A percentile compares a stretch with the other conserved stretches of the same genome.
phyloP scores from a whole-genome alignment of 2,329 filamentous ascomycete genomes.

The Penicillium psychrosexuale region DNA sequence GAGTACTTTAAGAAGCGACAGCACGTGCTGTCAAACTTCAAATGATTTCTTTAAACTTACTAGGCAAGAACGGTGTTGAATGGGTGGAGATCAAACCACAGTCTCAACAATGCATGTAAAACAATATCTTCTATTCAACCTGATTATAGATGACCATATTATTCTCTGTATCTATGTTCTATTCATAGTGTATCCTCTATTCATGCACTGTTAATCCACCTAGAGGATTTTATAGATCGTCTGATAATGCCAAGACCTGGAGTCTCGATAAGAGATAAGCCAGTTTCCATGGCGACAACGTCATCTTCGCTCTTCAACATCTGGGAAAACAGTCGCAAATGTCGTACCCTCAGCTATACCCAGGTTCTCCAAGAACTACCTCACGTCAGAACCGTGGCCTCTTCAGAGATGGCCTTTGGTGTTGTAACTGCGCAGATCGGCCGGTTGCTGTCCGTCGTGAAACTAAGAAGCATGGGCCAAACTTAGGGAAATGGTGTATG shows the following conservation, averaged over 20 bases:
- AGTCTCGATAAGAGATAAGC: constrained; percentile 6
- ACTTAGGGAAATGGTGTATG: constrained; percentile 55
- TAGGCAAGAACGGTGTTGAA: neutral
- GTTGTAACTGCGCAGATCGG: constrained; percentile 56
- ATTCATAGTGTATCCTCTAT: neutral
- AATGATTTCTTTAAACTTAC: neutral
- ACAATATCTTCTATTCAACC: neutral
- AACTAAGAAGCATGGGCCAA: constrained; percentile 56
- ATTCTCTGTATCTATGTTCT: neutral
- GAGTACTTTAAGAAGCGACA: neutral
- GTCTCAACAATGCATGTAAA: neutral
- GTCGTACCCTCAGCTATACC: constrained; percentile 24
- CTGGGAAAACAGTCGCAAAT: constrained; percentile 20
- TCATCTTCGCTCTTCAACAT: neutral
- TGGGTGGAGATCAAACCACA: neutral
- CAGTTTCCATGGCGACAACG: constrained; percentile 7
- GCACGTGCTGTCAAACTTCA: neutral
- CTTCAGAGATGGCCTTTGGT: constrained; percentile 48
- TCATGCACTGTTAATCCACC: neutral
- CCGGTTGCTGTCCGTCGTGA: constrained; percentile 55
- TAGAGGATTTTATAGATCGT: neutral
- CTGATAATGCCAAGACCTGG: constrained; percentile 4
- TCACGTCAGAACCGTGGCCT: constrained; percentile 33
- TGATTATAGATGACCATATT: neutral
- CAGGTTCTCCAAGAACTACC: constrained; percentile 20